Base-by-base conservation (phyloP, 768 basidiomycete species). In the Hebeloma cylindrosporum region DNA sequence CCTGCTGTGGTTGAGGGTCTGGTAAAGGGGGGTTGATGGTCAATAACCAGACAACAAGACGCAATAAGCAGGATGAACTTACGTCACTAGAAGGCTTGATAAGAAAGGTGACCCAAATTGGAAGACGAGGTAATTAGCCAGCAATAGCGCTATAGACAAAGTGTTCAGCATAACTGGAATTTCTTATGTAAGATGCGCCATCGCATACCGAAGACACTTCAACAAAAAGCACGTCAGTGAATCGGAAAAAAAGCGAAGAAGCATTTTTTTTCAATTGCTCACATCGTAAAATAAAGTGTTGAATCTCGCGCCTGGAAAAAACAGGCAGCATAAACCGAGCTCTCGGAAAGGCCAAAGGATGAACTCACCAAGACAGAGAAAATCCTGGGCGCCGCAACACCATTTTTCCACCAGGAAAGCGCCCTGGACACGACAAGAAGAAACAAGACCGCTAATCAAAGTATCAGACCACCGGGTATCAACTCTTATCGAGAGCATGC, bases 1-100 rank as follows among this genome's bases (percentile, higher is more conserved):
- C 62, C 62, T 6, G 62, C 59, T 1, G 60, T 60, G 5, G 53
- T 57, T 13, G 54, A 55, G 21, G 62, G 62, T 5, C 60, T 61
- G 32, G 22, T 14, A 17, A 29, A 9, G 29, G 13, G 8, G 13
- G 16, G 21, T 31, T 11, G 5, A 7, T 36, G 16, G 13, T 27
- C 29, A 47, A 16, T 17, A 9, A 30, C 36, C 5, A 13, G 27
- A 18, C 17, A n/a, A 13, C 10, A 13, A 25, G 18, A 28, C 7
- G 27, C 7, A 8, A 9, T 14, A 2, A 27, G 20, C 18, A 14
- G 14, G 3, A 29, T 10, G 41, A 16, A 57, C 60, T 10, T 21
- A 59, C 55, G 62, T 61, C 29, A 61, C 62, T 4, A 64, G 56
- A n/a, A 64, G 54, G 47, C 59, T 58, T 22, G 62, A 58, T n/a